A percentile compares a stretch with the other conserved stretches of the same genome.
These are phyloP conservation scores for Paraconiothyrium brasiliense DNA, from an alignment of 2,329 filamentous ascomycete species.

Conservation along the genomic window DNA sequence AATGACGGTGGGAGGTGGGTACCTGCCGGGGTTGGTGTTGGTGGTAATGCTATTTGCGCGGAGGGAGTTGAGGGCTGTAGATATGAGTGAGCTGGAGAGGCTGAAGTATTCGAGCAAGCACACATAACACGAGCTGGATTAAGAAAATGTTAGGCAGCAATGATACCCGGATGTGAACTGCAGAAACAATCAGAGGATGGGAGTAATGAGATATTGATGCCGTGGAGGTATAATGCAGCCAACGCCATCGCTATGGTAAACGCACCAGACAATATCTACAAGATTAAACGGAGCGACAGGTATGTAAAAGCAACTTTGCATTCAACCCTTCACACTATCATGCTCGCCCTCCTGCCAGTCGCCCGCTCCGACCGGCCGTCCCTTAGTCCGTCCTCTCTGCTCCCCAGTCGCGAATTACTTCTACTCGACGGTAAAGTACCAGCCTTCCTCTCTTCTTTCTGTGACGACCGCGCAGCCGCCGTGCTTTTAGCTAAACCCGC, in stretches of 20 bases:
- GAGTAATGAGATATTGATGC: not conserved
- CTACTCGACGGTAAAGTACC: slow-evolving; percentile 15
- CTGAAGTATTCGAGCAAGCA: slow-evolving; percentile 75
- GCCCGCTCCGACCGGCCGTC: slow-evolving; percentile 46
- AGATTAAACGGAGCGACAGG: not conserved
- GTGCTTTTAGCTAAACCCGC: slow-evolving; percentile 30
- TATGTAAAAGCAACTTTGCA: not conserved
- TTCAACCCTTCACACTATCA: slow-evolving; percentile 48
- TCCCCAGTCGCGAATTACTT: slow-evolving; percentile 19
- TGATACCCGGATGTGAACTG: slow-evolving; percentile 11
- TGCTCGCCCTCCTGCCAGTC: slow-evolving; percentile 53
- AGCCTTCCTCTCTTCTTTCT: slow-evolving; percentile 26
- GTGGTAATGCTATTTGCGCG: slow-evolving; percentile 69
- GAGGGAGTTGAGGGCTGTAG: slow-evolving; percentile 72
- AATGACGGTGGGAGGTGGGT: slow-evolving; percentile 46
- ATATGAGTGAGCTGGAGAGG: slow-evolving; percentile 71
- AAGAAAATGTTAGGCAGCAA: not conserved
- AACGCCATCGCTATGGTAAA: slow-evolving; percentile 28
- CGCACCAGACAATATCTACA: not conserved
- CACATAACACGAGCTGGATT: slow-evolving; percentile 35
- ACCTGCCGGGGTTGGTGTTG: slow-evolving; percentile 64
- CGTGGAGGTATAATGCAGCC: slow-evolving; percentile 19
- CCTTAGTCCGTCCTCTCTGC: slow-evolving; percentile 23
- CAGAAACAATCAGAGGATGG: not conserved
- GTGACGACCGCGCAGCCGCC: slow-evolving; percentile 22